Conservation (phyloP, 495 filamentous ascomycete species). For the Neurospora sp. region DNA sequence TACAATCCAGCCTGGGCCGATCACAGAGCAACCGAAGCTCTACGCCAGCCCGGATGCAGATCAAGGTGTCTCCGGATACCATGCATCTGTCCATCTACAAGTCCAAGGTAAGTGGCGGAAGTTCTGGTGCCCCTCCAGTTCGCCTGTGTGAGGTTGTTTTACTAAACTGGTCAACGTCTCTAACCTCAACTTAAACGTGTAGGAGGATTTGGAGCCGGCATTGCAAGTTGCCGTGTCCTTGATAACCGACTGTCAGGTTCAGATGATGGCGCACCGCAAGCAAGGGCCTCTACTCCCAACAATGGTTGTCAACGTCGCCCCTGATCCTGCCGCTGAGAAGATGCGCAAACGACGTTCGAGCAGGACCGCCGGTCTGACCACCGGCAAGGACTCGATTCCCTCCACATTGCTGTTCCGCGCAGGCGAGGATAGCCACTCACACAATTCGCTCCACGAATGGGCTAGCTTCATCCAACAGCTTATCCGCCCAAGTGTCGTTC, state of each 20-base stretch:
- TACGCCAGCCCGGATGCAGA: conserved; percentile 17
- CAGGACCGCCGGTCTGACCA: conserved; percentile 38
- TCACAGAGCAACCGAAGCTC: conserved; percentile 17
- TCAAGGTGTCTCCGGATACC: conserved; percentile 20
- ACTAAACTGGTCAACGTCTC: background rate
- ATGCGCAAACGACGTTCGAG: conserved; percentile 47
- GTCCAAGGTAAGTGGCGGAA: conserved; percentile 28
- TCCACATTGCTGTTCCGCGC: conserved; percentile 33
- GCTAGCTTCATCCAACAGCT: conserved; percentile 33
- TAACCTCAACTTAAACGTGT: background rate
- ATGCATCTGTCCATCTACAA: conserved; percentile 47
- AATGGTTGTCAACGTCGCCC: conserved; percentile 39
- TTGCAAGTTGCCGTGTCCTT: conserved; percentile 39
- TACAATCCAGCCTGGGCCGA: conserved; percentile 12
- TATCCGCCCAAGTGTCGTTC: conserved; percentile 18
- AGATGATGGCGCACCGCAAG: conserved; percentile 43
- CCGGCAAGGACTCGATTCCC: conserved; percentile 31
- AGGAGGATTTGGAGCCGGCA: conserved; percentile 42
- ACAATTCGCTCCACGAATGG: conserved; percentile 33
- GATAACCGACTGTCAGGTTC: conserved; percentile 42
- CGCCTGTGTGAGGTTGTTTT: background rate
- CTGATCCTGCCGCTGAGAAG: conserved; percentile 40
- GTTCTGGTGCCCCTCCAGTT: conserved; percentile 13
- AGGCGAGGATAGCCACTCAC: conserved; percentile 22
- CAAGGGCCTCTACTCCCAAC: conserved; percentile 40